phyloP scores from a whole-genome alignment of 192 early-diverging fungal species.

The Umbelopsis sp. region DNA sequence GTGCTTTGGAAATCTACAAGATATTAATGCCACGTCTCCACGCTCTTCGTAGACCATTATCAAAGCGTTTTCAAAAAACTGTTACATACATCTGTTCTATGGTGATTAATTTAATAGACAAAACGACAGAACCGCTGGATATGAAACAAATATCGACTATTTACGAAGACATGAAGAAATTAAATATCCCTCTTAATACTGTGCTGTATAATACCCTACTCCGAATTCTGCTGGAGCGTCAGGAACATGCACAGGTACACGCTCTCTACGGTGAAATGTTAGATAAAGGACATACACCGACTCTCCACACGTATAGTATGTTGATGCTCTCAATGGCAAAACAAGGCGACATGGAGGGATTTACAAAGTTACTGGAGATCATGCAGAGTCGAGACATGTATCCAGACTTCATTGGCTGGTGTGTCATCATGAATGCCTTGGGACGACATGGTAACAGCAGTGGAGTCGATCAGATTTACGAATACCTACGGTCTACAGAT shows the following conservation, averaged over 20 bases:
- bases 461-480: background rate
- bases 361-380: background rate
- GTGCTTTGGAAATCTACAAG: background rate
- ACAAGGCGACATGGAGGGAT: background rate
- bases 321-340: slow-evolving; percentile 8
- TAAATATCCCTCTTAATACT: background rate
- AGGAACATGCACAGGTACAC: background rate
- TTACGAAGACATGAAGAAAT: background rate
- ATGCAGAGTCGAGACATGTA: slow-evolving; percentile 8
- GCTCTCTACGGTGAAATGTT: background rate
- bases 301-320: background rate
- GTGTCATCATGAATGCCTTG: background rate
- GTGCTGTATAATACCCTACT: background rate
- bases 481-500: background rate
- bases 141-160: background rate
- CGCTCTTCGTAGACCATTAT: background rate
- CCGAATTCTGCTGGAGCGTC: background rate
- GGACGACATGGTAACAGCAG: background rate
- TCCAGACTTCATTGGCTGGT: slow-evolving; percentile 6
- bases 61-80: background rate
- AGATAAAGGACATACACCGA: background rate
- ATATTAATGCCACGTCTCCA: background rate
- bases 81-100: background rate
- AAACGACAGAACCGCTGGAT: background rate
- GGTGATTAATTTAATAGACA: background rate